Base-by-base conservation (phyloP, 2,329 filamentous ascomycete genomes). In the Coniochaeta pulveracea region DNA sequence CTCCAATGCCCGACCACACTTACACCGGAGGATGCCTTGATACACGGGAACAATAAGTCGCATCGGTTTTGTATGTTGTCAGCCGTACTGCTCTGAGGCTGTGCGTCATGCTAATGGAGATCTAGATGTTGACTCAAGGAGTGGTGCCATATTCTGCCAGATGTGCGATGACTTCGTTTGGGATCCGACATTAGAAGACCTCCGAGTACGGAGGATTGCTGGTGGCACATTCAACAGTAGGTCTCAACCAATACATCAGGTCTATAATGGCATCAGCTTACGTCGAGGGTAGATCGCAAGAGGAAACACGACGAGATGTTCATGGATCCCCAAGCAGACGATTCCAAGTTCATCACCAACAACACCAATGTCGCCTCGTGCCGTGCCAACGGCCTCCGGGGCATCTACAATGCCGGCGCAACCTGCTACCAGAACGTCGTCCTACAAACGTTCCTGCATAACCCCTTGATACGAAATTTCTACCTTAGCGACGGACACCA, bases 401-500 rank as follows among this genome's bases (percentile, higher is more conserved):
- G 89, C 19, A 80, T 98, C 39, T 95, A 93, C 58, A 98, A 96
- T 50, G 89, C 94, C 54, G 91, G 89, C n/a, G 86, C 93, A 37
- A 96, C 91, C 9, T 98, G 89, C 62, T 98, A 95, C 58, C 89
- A 96, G 69, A 93, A 91, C 47, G 89, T 95, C 19, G 86, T 96
- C 30, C 67, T 98, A 11, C 91, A 96, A 55, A 86, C 82, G 36
- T 77, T 98, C 46, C 72, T 96, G 35, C 89, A 95, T 60, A 95
- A 96, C 50, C 89, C 89, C 1, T 70, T 95, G 27, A 71, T 98
- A 19, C 78, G 85, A 38, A 88, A 89, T 46, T 96, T 85, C 56
- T 96, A 94, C 54, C 76, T 98, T 5, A 80, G 82, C 25, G 88
- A 94, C 52, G 85, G 88, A 1, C 89, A 98, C 55, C 79, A 80